These are phyloP conservation scores for Papiliotrema terrestris DNA, from an alignment of 1,284 basidiomycete genomes.

Conservation along the genomic window DNA sequence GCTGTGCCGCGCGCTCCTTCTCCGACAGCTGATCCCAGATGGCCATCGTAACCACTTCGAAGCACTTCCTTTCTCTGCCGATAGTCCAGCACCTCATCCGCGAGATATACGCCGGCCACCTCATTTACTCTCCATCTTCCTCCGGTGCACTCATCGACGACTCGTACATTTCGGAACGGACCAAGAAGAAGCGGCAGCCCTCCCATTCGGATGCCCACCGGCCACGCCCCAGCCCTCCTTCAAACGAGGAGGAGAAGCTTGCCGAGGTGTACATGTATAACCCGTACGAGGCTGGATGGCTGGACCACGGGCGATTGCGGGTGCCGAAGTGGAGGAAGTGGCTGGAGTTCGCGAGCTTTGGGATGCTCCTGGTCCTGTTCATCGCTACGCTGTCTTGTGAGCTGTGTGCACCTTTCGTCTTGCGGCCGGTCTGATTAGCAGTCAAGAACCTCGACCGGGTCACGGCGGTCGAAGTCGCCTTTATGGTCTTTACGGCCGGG, in stretches of 20 bases:
- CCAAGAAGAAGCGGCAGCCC: constrained; percentile 14
- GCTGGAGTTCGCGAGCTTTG: constrained; percentile 71
- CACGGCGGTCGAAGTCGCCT: constrained; percentile 62
- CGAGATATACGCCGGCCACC: constrained; percentile 67
- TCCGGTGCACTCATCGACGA: constrained; percentile 73
- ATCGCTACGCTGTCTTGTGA: constrained; percentile 56
- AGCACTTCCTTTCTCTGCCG: constrained; percentile 71
- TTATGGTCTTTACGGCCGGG: constrained; percentile 69
- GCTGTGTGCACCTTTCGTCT: constrained; percentile 10
- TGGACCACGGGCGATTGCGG: constrained; percentile 72
- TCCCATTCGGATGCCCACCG: constrained; percentile 3
- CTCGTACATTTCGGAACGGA: constrained; percentile 66
- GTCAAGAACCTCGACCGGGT: constrained; percentile 58
- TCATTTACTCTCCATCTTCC: constrained; percentile 54
- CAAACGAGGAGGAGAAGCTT: constrained; percentile 18
- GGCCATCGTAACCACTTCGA: constrained; percentile 76
- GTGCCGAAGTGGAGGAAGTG: constrained; percentile 76
- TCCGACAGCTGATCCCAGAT: constrained; percentile 54
- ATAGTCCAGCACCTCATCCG: constrained; percentile 77
- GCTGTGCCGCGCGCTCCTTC: constrained; percentile 15
- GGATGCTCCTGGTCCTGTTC: constrained; percentile 64
- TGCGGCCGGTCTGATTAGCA: constrained; percentile 31
- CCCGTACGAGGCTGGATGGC: constrained; percentile 65
- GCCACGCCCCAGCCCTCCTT: not conserved
- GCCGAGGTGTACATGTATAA: constrained; percentile 62